phyloP scores from a whole-genome alignment of 352 stramenopile species.

The Pelagophyceae sp. region DNA sequence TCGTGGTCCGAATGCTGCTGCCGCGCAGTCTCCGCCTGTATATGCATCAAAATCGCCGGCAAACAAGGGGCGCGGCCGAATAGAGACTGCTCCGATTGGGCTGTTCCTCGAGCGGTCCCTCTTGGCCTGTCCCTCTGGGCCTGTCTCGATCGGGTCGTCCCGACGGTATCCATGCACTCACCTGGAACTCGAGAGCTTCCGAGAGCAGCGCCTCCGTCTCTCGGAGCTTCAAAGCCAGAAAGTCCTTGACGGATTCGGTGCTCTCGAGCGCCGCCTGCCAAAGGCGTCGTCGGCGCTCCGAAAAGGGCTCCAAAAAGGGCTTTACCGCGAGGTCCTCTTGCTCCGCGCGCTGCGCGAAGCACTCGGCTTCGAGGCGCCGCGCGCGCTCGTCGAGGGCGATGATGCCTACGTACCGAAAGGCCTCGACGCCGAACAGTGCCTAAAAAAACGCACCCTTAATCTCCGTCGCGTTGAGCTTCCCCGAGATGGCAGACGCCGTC shows the following conservation, averaged over 20 bases:
- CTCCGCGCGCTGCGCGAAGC: not conserved
- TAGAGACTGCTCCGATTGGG: no score
- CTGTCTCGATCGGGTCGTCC: no score
- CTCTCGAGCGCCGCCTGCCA: not conserved
- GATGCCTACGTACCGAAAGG: no score
- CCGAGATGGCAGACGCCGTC: conserved; percentile 4
- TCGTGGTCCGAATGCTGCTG: not conserved
- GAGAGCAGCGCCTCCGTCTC: not conserved
- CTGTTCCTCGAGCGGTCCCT: no score
- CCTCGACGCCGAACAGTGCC: not conserved
- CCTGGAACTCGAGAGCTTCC: not conserved
- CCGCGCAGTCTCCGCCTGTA: not conserved
- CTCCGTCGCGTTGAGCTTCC: not conserved
- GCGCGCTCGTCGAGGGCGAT: not conserved
- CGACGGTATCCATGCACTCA: not conserved
- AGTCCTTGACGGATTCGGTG: conserved; percentile 11
- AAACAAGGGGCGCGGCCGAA: no score
- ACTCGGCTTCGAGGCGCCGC: not conserved
- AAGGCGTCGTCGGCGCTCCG: no score
- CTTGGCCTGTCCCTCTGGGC: no score
- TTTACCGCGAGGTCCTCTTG: not conserved
- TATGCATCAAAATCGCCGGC: not conserved
- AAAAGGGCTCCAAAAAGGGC: not conserved
- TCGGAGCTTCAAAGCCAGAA: not conserved
- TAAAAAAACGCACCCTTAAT: conserved; percentile 6